These are phyloP conservation scores for Penicillium crystallinum DNA, from an alignment of 495 filamentous ascomycete species.

Conservation along the genomic window DNA sequence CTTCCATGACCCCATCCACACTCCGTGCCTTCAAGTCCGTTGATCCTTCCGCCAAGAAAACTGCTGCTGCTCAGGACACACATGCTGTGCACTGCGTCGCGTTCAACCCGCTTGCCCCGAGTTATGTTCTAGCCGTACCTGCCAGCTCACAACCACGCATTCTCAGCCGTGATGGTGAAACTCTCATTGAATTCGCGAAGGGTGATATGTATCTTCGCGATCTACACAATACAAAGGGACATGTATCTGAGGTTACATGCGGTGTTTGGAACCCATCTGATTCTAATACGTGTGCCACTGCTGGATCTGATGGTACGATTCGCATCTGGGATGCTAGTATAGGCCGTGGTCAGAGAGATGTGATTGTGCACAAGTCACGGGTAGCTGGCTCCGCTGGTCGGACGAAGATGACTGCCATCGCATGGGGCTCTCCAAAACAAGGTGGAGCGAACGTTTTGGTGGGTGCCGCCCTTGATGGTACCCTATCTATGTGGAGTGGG, in stretches of 20 bases:
- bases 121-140: constrained; percentile 77
- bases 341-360: constrained; percentile 79
- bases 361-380: constrained; percentile 91
- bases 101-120: constrained; percentile 80
- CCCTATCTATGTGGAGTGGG: constrained; percentile 85
- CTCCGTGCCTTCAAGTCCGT: constrained; percentile 88
- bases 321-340: constrained; percentile 95
- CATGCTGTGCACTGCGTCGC: constrained; percentile 80
- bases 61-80: constrained; percentile 68
- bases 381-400: constrained; percentile 80
- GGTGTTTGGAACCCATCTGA: constrained; percentile 87
- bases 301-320: constrained; percentile 87
- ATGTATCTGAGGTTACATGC: constrained; percentile 81
- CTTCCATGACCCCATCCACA: constrained; percentile 91
- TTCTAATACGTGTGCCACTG: constrained; percentile 76
- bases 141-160: constrained; percentile 87
- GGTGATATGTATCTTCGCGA: constrained; percentile 98
- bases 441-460: constrained; percentile 77
- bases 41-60: constrained; percentile 75
- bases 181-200: constrained; percentile 81
- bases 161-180: constrained; percentile 80
- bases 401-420: constrained; percentile 88
- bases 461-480: constrained; percentile 84
- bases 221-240: constrained; percentile 94
- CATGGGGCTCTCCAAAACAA: constrained; percentile 75